phyloP scores from a whole-genome alignment of 352 stramenopile species.

The Pythium oligandrum region DNA sequence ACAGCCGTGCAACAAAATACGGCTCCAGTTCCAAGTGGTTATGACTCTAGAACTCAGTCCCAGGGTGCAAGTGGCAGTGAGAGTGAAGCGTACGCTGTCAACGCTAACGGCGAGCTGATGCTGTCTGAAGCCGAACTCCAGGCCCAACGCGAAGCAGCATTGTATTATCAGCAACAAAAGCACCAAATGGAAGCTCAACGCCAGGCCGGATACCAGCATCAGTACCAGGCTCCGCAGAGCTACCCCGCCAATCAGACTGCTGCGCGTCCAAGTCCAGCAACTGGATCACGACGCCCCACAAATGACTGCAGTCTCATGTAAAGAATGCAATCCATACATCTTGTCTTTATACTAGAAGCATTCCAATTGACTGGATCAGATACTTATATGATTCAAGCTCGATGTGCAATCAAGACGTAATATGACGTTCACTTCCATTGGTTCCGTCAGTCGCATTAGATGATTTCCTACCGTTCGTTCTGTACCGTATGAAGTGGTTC shows the following conservation, averaged over 20 bases:
- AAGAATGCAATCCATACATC: not conserved
- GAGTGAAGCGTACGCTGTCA: conserved; percentile 36
- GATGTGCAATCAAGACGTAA: too few relatives aligned
- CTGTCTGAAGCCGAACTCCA: conserved; percentile 63
- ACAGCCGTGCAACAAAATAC: not conserved
- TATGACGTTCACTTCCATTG: too few relatives aligned
- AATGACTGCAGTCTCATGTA: conserved; percentile 53
- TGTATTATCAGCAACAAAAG: conserved; percentile 73
- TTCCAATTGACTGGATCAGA: too few relatives aligned
- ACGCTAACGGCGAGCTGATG: conserved; percentile 48
- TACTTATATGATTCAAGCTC: too few relatives aligned
- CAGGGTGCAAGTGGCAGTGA: conserved; percentile 23
- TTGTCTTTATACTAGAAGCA: too few relatives aligned
- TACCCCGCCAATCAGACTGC: conserved; percentile 9
- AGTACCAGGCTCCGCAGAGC: too few relatives aligned
- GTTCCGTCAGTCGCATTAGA: too few relatives aligned
- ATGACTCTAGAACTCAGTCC: conserved; percentile 14
- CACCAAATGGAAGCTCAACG: not conserved
- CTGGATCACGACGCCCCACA: conserved; percentile 5
- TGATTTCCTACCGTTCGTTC: too few relatives aligned
- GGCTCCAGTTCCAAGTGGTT: conserved; percentile 7
- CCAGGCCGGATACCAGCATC: conserved; percentile 3
- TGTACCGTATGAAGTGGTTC: too few relatives aligned
- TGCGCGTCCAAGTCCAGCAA: not conserved
- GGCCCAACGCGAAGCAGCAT: conserved; percentile 58